Evolutionary conservation across 306 rosid genomes (phyloP), one percentile per base, ranked within the genome.

Genomic region (Gastrolobium villosum): DNA sequence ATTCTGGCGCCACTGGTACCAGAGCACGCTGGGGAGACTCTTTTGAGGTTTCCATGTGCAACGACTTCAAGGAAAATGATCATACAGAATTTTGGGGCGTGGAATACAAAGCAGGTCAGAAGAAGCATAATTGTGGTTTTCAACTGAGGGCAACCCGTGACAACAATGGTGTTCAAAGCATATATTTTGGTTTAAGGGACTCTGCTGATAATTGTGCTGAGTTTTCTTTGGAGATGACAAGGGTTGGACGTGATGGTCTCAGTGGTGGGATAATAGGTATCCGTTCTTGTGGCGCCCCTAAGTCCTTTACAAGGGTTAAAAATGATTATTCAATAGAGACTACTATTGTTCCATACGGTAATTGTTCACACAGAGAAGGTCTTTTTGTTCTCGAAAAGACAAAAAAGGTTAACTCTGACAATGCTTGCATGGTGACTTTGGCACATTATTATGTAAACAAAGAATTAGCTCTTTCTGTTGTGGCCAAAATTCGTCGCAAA

Each of bases 401-500:
- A 68, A 80, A 72, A 41, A 80, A 72, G 26, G 32, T 32, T 34
- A 64, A 54, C 1, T 4, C 8, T 11, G 52, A 80, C 0, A 11
- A 64, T 32, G 79, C 26, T 34, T 65, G 45, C 10, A 1, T 8
- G 34, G 79, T 72, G 2, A 72, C 15, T 4, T 36, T 81, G 49
- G 78, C 73, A 36, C 84, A 81, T 46, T 81, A 74, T 49, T 81
- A 74, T 39, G 13, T 81, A 3, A 77, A 82, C 3, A 70, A 76
- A 34, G 70, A 63, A 4, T 48, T 70, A 2, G 82, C 50, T 3
- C 79, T 82, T 72, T 82, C 82, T 0, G 75, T 64, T 5, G 10
- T n/a, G 4, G 86, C 82, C 11, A 77, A 70, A 32, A 70, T 82
- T n/a, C 15, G 0, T 36, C 67, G 62, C 34, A 61, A 15, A 9